Evolutionary conservation across 768 basidiomycete genomes (phyloP), one percentile per base, ranked within the genome.

Genomic region (Leccinum longicurvipes): DNA sequence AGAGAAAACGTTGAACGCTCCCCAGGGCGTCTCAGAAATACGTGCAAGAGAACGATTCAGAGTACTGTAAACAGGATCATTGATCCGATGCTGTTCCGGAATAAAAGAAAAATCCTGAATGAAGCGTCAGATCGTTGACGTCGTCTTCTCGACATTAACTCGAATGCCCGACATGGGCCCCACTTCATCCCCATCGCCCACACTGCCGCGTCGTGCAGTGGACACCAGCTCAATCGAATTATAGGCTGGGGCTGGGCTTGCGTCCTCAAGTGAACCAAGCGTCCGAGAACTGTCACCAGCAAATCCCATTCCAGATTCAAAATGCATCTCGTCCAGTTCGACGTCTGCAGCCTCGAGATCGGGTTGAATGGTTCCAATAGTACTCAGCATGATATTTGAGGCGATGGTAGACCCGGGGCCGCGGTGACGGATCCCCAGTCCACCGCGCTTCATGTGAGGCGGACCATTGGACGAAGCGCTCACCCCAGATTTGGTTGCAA

Each of bases 371-470:
- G 78, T 85, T 32, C 84, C 84, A 23, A 86, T 72, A 3, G 84
- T 85, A 41, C 83, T 85, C 49, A 86, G 73, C 59, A 86, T 77
- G 46, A 86, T 76, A 51, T 84, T 84, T 15, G 84, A 85, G 61
- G 81, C 77, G 47, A 82, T 76, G n/a, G 77, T 78, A 45, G 81
- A 81, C 28, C 77, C 74, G 9, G 77, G 69, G 15, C 79, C 82
- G 6, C 14, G 84, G 79, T 55, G 83, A 73, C 63, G 81, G 77
- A 67, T 67, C 56, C 64, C 83, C 76, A 44, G 79, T 74, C 67
- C 63, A 6, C 61, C 57, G 17, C 64, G 72, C 47, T 65, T 70
- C 51, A 46, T 56, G 29, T 58, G 66, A 11, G 61, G 59, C 1
- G 53, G 55, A 9, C 70, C 67, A 41, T 62, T 58, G 54, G 68